Conservation (phyloP, 805 yeast genomes). For the Metschnikowia dekortorum region DNA sequence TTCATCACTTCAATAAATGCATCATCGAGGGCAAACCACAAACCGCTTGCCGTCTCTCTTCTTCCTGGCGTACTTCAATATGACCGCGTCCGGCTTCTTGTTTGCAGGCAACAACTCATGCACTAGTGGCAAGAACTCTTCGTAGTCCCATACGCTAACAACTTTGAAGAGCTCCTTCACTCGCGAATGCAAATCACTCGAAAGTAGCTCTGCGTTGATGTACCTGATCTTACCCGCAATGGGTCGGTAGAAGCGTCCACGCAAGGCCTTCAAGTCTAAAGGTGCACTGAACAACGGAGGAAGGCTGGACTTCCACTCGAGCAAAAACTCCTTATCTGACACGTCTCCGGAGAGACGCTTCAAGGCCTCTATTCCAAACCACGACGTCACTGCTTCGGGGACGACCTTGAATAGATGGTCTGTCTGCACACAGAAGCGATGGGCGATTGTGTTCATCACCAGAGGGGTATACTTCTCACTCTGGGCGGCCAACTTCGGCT, state of each 20-base stretch:
- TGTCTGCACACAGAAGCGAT: slow-evolving; percentile 23
- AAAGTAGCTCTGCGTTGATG: slow-evolving; percentile 46
- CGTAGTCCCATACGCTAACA: slow-evolving; percentile 34
- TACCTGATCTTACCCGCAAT: slow-evolving; percentile 44
- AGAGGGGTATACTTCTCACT: slow-evolving; percentile 27
- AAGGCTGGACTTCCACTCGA: slow-evolving; percentile 58
- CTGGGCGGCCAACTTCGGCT: slow-evolving; percentile 22
- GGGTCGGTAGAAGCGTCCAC: slow-evolving; percentile 54
- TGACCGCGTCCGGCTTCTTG: slow-evolving; percentile 34
- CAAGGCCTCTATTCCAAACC: slow-evolving; percentile 62
- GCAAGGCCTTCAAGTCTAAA: slow-evolving; percentile 48
- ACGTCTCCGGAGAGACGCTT: slow-evolving; percentile 9
- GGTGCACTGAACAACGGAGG: slow-evolving; percentile 63
- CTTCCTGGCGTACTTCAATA: slow-evolving; percentile 36
- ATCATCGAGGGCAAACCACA: slow-evolving; percentile 21
- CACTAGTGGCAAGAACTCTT: slow-evolving; percentile 36
- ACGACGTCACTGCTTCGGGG: slow-evolving; percentile 41
- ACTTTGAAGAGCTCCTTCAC: slow-evolving; percentile 31
- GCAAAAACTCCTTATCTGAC: slow-evolving; percentile 49
- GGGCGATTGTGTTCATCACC: slow-evolving; percentile 47
- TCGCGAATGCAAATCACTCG: slow-evolving; percentile 28
- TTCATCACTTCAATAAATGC: not conserved
- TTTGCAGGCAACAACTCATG: slow-evolving; percentile 27
- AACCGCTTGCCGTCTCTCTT: slow-evolving; percentile 31
- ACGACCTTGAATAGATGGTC: slow-evolving; percentile 36